Percentiles rank a stretch among this genome's conserved stretches.
These are phyloP conservation scores for Oryza longistaminata DNA, from an alignment of 176 grass and related monocot genomes.

Conservation along the genomic window DNA sequence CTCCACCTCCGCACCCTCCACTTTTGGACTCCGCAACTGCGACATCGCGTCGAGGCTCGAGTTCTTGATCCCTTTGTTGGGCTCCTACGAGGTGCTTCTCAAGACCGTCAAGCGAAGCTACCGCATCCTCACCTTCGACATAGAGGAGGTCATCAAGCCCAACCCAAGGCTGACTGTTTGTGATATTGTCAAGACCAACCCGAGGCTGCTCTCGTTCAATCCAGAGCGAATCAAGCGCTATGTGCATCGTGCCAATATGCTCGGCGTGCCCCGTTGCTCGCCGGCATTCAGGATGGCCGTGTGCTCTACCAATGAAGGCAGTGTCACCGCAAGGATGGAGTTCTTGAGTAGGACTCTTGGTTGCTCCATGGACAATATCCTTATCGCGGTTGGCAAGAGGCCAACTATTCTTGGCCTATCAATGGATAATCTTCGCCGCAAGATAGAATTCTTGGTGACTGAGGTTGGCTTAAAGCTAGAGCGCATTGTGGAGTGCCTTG, in stretches of 20 bases:
- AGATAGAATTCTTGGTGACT: no score
- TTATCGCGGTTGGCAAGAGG: no score
- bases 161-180: not conserved
- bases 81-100: not conserved
- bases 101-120: not conserved
- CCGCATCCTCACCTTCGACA: not conserved
- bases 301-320: no score
- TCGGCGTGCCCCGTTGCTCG: not conserved
- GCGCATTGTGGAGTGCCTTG: not conserved
- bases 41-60: not conserved
- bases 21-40: not conserved
- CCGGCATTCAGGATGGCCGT: not conserved
- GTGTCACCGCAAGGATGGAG: no score
- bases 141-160: slow-evolving; percentile 2
- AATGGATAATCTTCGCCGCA: no score
- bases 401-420: no score
- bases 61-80: not conserved
- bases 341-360: no score
- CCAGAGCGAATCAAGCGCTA: not conserved
- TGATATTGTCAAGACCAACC: not conserved
- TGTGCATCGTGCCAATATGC: not conserved
- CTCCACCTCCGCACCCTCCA: not conserved
- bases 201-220: not conserved
- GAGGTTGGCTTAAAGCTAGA: not conserved
- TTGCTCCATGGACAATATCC: no score